phyloP scores from a whole-genome alignment of 2,329 filamentous ascomycete genomes.

The Alternaria sp. region DNA sequence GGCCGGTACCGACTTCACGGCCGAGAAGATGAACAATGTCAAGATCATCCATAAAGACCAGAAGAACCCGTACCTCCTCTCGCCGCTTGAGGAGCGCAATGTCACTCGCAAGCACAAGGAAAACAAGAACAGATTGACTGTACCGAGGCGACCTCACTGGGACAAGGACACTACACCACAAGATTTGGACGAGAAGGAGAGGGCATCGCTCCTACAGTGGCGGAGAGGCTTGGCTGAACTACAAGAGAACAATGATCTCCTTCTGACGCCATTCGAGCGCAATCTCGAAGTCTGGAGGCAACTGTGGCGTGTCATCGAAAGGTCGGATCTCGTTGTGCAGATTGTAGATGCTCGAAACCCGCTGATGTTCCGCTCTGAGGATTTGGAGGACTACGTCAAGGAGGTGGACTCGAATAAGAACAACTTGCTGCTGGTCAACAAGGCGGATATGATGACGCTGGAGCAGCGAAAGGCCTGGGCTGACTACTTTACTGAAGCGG shows the following conservation, averaged over 20 bases:
- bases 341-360: conserved; percentile 98
- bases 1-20: conserved; percentile 98
- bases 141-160: conserved; percentile 90
- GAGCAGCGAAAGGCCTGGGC: conserved; percentile 86
- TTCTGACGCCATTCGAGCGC: conserved; percentile 97
- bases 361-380: conserved; percentile 90
- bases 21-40: conserved; percentile 98
- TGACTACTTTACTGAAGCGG: conserved; percentile 78
- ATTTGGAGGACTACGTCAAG: conserved; percentile 93
- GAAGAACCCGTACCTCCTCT: conserved; percentile 92
- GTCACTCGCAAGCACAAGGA: conserved; percentile 81
- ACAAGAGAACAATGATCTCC: conserved; percentile 89
- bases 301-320: conserved; percentile 96
- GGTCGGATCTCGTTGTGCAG: conserved; percentile 94
- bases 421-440: conserved; percentile 94
- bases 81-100: conserved; percentile 80
- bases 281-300: conserved; percentile 99
- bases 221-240: conserved; percentile 88
- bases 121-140: conserved; percentile 81
- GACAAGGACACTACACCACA: conserved; percentile 82
- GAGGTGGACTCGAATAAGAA: conserved; percentile 87
- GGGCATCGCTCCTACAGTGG: conserved; percentile 85
- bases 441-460: conserved; percentile 97
- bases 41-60: conserved; percentile 98
- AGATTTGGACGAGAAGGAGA: conserved; percentile 80